Base-by-base conservation (phyloP, 2,329 filamentous ascomycete genomes). In the Phaeosphaeria sp. region DNA sequence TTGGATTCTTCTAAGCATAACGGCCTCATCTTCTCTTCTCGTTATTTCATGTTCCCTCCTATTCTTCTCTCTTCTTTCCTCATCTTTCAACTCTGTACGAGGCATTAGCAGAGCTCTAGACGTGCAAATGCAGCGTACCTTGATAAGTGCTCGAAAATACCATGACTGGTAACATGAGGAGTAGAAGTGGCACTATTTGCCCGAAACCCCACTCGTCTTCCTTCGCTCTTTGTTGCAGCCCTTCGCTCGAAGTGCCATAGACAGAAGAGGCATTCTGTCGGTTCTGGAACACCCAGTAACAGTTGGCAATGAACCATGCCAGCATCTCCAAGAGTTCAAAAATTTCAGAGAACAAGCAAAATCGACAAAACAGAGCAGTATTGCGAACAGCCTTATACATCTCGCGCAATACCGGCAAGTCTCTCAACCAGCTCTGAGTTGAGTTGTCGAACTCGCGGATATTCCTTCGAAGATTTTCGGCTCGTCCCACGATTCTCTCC, bases 151-250 rank as follows among this genome's bases (percentile, higher is more conserved):
- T 33, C 3, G 43, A 17, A 17, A 45, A 49, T n/a, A 24, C 50
- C 47, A 44, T 49, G 2, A 22, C 17, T 27, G 47, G 46, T 33
- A 50, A 39, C 45, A 50, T 45, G 1, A 45, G 39, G 17, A 50
- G 53, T 15, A 55, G n/a, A 5, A 55, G 13, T 8, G 36, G 53
- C 2, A 50, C 47, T 33, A 45, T 27, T 27, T 45, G 46, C 9
- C 46, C 33, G n/a, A 55, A 50, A 9, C 46, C 46, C 47, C 45
- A 51, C 20, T 40, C 30, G 27, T 51, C 22, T 11, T 55, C 52
- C 20, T 42, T 55, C 9, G 9, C 39, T 9, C 49, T 11, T 27
- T 43, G 33, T 33, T 18, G 15, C 6, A 20, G 13, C 20, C 49
- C 36, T 3, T 18, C 6, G 15, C 11, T 22, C 18, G n/a, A 22